phyloP scores from a whole-genome alignment of 352 stramenopile species.

The Globisporangium heterothallicum region DNA sequence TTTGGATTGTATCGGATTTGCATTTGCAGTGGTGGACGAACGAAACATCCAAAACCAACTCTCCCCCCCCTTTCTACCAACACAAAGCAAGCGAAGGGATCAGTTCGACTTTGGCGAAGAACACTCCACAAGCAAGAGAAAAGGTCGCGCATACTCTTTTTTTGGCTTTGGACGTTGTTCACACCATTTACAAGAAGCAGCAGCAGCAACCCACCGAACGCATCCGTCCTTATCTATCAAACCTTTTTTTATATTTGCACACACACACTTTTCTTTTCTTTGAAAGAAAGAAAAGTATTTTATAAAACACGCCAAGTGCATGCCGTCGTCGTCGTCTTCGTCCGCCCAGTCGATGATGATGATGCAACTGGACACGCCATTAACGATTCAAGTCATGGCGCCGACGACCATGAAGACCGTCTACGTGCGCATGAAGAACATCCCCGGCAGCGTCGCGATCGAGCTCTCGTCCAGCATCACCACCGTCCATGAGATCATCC shows the following conservation, averaged over 20 bases:
- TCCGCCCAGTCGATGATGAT: constrained; percentile 27
- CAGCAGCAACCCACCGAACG: too few relatives aligned
- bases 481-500: constrained; percentile 44
- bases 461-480: constrained; percentile 33
- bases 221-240: constrained; percentile 5
- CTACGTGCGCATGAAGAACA: constrained; percentile 71
- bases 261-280: constrained; percentile 1
- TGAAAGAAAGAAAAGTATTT: neutral
- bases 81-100: neutral
- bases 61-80: neutral
- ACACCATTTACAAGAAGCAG: constrained; percentile 15
- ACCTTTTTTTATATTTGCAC: constrained; percentile 3
- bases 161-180: constrained; percentile 2
- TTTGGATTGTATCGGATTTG: neutral
- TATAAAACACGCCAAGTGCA: neutral
- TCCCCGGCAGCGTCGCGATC: constrained; percentile 49
- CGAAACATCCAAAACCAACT: too few relatives aligned
- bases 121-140: constrained; percentile 10
- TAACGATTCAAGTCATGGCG: constrained; percentile 43
- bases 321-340: neutral
- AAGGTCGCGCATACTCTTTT: too few relatives aligned
- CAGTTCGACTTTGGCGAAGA: constrained; percentile 27
- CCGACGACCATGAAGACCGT: constrained; percentile 27
- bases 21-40: neutral
- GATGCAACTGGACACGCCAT: constrained; percentile 25